phyloP scores from a whole-genome alignment of 164 flowering plant genomes.

The Liriodendron chinense region DNA sequence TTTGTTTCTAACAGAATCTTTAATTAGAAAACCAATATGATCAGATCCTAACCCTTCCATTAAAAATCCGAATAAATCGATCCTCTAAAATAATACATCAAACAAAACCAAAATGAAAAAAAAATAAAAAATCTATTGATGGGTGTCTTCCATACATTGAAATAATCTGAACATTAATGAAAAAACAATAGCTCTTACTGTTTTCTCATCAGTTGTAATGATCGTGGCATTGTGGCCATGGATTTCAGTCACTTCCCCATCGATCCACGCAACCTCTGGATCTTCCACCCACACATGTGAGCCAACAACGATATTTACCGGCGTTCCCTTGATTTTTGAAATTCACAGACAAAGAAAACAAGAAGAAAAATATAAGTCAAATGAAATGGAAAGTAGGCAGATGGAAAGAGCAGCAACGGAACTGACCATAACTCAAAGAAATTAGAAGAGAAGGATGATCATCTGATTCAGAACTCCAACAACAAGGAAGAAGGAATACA shows the following conservation, averaged over 20 bases:
- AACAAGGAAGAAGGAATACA: slow-evolving; percentile 3
- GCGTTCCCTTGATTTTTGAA: slow-evolving; percentile 58
- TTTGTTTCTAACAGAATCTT: background rate
- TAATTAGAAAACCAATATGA: background rate
- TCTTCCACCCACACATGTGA: slow-evolving; percentile 86
- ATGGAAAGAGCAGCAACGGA: background rate
- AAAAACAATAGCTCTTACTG: slow-evolving; percentile 35
- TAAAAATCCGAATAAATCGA: background rate
- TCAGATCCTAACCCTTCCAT: slow-evolving; percentile 1
- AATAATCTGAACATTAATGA: background rate
- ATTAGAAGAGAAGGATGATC: slow-evolving; percentile 29
- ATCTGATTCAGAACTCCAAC: slow-evolving; percentile 10
- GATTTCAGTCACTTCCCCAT: slow-evolving; percentile 64
- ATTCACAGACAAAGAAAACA: slow-evolving; percentile 3
- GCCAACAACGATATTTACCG: slow-evolving; percentile 70
- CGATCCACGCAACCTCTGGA: slow-evolving; percentile 70
- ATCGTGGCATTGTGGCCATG: slow-evolving; percentile 55
- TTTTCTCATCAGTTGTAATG: slow-evolving; percentile 45
- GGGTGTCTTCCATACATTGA: background rate
- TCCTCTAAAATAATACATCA: background rate
- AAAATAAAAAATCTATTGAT: background rate
- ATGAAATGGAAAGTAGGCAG: background rate
- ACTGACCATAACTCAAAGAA: slow-evolving; percentile 38
- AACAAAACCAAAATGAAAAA: background rate
- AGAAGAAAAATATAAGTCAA: background rate